These are phyloP conservation scores for Polygonum maritimum DNA, from an alignment of 148 eudicot genomes.

Conservation along the genomic window DNA sequence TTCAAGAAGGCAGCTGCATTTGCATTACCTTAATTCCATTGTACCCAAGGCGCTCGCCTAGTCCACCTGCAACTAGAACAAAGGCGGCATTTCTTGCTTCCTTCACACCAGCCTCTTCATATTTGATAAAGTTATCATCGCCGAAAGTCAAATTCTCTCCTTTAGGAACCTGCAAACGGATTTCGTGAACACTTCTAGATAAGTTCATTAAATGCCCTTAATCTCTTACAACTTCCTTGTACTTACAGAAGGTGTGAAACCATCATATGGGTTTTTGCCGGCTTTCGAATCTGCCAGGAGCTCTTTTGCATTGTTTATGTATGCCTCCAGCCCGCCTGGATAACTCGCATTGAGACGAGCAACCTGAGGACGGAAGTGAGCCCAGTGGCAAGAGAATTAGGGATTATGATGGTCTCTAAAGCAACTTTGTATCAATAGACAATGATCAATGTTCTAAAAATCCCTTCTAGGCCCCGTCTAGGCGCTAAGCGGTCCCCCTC, in stretches of 20 bases:
- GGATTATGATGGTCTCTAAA: neutral
- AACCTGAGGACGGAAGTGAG: constrained; percentile 33
- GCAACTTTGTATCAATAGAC: neutral
- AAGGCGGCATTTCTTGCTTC: constrained; percentile 90
- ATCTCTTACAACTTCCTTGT: neutral
- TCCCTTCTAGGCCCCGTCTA: too few relatives aligned
- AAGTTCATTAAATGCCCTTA: too few relatives aligned
- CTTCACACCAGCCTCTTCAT: constrained; percentile 71
- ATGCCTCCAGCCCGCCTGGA: constrained; percentile 81
- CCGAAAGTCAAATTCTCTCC: constrained; percentile 79
- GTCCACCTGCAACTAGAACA: constrained; percentile 99
- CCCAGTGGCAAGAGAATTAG: neutral
- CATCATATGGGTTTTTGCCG: constrained; percentile 91
- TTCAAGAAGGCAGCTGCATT: neutral
- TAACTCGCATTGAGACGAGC: constrained; percentile 67
- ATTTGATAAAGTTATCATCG: constrained; percentile 65
- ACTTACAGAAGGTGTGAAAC: constrained; percentile 93
- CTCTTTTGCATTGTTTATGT: constrained; percentile 69
- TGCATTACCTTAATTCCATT: constrained; percentile 82
- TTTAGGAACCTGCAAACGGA: constrained; percentile 64
- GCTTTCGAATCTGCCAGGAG: constrained; percentile 87
- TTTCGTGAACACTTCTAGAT: neutral
- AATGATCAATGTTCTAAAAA: too few relatives aligned
- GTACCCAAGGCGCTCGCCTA: constrained; percentile 97
- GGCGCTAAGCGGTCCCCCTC: too few relatives aligned